Conservation (phyloP, 2,329 filamentous ascomycete genomes). For the Colletotrichum spinosum region DNA sequence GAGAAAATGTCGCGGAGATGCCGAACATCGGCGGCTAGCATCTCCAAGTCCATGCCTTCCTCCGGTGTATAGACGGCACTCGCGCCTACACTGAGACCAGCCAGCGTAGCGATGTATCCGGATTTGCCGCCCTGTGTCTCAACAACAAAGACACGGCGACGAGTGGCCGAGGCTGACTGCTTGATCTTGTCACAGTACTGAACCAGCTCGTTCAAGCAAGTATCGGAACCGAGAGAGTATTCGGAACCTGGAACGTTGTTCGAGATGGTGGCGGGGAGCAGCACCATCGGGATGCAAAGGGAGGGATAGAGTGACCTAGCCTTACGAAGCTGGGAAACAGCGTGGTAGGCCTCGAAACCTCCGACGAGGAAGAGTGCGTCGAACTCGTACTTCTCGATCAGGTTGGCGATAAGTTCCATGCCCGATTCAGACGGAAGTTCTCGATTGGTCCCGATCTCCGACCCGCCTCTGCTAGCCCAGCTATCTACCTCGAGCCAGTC, state of each 20-base stretch:
- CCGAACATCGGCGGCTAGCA: constrained; percentile 90
- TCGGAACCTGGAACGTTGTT: constrained; percentile 99
- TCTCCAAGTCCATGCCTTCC: constrained; percentile 93
- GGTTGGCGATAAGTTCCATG: constrained; percentile 82
- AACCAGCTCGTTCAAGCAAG: constrained; percentile 94
- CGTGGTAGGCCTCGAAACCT: constrained; percentile 96
- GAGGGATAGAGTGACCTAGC: constrained; percentile 82
- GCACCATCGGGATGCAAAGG: constrained; percentile 91
- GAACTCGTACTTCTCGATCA: constrained; percentile 88
- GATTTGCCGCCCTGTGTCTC: constrained; percentile 97
- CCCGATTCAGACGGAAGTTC: constrained; percentile 88
- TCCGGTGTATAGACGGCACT: constrained; percentile 96
- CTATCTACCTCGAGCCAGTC: constrained; percentile 93
- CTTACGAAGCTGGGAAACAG: constrained; percentile 87
- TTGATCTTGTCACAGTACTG: constrained; percentile 98
- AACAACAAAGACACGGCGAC: constrained; percentile 95
- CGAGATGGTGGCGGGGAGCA: constrained; percentile 96
- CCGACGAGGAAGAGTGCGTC: constrained; percentile 93
- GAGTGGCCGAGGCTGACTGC: constrained; percentile 93
- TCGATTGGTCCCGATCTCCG: constrained; percentile 97
- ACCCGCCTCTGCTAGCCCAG: constrained; percentile 97
- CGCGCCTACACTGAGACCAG: constrained; percentile 91
- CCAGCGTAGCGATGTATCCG: constrained; percentile 92
- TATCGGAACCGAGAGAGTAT: constrained; percentile 96
- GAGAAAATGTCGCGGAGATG: constrained; percentile 88